Evolutionary conservation across 306 rosid species (phyloP).

Genomic region (Glycine latifolia): DNA sequence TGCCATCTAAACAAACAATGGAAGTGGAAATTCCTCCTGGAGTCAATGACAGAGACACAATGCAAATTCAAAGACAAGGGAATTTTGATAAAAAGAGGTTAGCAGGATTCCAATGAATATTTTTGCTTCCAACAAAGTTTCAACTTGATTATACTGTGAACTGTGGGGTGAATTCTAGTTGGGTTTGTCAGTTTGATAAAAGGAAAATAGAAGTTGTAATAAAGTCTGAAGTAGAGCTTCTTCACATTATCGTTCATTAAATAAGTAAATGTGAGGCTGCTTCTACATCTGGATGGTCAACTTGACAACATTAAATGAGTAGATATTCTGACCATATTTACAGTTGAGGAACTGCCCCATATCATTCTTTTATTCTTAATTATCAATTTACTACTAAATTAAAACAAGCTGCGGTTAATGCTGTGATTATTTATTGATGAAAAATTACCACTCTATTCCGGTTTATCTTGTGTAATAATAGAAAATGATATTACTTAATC

Average conservation of each 20-base stretch:
- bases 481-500: conserved; percentile 17
- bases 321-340: background rate
- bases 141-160: background rate
- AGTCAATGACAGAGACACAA: conserved; percentile 78
- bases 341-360: background rate
- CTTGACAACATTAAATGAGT: conserved; percentile 11
- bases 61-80: conserved; percentile 81
- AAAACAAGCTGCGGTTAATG: conserved; percentile 3
- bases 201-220: conserved; percentile 12
- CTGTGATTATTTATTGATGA: no score
- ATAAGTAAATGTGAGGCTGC: background rate
- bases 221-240: conserved; percentile 12
- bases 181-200: conserved; percentile 1
- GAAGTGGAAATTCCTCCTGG: conserved; percentile 80
- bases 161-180: conserved; percentile 7
- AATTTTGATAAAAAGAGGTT: conserved; percentile 77
- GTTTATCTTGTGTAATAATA: conserved; percentile 11
- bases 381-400: conserved; percentile 7
- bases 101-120: conserved; percentile 24
- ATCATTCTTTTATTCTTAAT: background rate
- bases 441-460: background rate
- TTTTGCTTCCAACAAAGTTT: background rate
- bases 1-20: conserved; percentile 62
- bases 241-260: background rate
- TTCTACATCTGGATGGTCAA: conserved; percentile 18